A percentile compares a stretch with the other conserved stretches of the same genome.
These are phyloP conservation scores for Coniferiporia weirii DNA, from an alignment of 1,284 basidiomycete species.

Conservation along the genomic window DNA sequence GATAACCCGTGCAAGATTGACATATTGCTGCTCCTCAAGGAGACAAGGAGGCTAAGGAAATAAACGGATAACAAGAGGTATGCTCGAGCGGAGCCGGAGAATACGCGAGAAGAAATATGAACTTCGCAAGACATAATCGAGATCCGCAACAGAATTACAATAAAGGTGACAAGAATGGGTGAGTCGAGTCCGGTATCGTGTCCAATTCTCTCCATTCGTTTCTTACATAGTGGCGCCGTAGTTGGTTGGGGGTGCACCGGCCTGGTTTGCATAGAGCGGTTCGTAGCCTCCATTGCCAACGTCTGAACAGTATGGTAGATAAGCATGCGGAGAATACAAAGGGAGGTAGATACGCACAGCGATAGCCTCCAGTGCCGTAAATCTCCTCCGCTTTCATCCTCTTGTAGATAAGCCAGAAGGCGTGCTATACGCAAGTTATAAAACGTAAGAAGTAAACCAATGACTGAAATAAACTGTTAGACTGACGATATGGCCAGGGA, in stretches of 20 bases:
- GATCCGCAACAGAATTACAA: too few species aligned
- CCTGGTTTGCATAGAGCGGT: constrained; percentile 19
- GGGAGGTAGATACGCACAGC: constrained; percentile 30
- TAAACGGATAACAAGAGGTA: too few species aligned
- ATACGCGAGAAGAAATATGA: too few species aligned
- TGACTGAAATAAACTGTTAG: neutral
- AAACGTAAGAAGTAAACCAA: neutral
- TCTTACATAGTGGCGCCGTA: constrained; percentile 34
- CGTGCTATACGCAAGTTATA: constrained; percentile 29
- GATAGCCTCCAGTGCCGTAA: constrained; percentile 49
- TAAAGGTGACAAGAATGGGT: neutral
- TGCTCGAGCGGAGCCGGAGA: too few species aligned
- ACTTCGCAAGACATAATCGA: too few species aligned
- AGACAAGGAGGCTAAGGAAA: too few species aligned
- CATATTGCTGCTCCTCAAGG: too few species aligned
- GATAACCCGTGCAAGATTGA: too few species aligned
- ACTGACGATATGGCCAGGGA: constrained; percentile 65
- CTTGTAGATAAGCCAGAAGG: constrained; percentile 51
- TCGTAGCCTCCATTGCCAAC: constrained; percentile 51
- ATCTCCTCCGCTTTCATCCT: constrained; percentile 57
- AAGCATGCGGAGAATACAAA: neutral
- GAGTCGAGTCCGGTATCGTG: neutral
- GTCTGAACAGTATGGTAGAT: constrained; percentile 31
- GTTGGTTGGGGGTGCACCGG: constrained; percentile 29
- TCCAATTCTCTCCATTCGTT: neutral